Percentiles rank a stretch among this genome's conserved stretches.
Evolutionary conservation across 306 rosid species (phyloP).

Genomic region (Medicago ruthenica): DNA sequence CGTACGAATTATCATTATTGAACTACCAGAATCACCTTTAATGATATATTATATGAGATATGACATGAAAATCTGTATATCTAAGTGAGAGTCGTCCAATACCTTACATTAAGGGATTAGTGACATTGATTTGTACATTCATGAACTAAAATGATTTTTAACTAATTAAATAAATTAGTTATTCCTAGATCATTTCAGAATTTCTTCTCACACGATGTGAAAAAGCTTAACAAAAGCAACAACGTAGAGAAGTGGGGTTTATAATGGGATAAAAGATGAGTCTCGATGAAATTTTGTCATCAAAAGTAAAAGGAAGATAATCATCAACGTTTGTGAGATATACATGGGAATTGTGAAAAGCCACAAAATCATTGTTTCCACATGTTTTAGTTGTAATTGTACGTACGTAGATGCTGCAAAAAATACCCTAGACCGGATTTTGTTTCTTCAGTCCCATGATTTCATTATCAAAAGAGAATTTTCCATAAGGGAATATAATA

Average conservation of each 20-base stretch:
- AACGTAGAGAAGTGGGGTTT: neutral
- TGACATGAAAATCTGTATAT: too few relatives aligned
- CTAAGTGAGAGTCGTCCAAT: too few relatives aligned
- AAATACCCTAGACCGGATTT: neutral
- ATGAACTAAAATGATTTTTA: too few relatives aligned
- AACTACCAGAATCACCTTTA: too few relatives aligned
- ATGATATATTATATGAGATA: too few relatives aligned
- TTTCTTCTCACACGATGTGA: neutral
- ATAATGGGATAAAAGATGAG: neutral
- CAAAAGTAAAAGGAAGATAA: constrained; percentile 23
- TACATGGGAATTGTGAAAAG: constrained; percentile 26
- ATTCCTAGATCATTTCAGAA: neutral
- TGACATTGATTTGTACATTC: too few relatives aligned
- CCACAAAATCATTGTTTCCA: constrained; percentile 10
- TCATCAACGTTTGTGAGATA: neutral
- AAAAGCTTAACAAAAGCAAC: neutral
- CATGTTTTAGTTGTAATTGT: neutral
- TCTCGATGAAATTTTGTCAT: neutral
- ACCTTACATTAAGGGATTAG: too few relatives aligned
- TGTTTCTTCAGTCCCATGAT: neutral
- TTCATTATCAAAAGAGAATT: neutral
- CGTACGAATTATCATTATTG: too few relatives aligned
- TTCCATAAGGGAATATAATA: too few relatives aligned
- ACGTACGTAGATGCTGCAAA: neutral
- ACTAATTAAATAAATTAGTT: too few relatives aligned